A percentile compares a stretch with the other conserved stretches of the same genome.
Conservation (phyloP, 2,329 filamentous ascomycete species). For the Claviceps pazoutovae region DNA sequence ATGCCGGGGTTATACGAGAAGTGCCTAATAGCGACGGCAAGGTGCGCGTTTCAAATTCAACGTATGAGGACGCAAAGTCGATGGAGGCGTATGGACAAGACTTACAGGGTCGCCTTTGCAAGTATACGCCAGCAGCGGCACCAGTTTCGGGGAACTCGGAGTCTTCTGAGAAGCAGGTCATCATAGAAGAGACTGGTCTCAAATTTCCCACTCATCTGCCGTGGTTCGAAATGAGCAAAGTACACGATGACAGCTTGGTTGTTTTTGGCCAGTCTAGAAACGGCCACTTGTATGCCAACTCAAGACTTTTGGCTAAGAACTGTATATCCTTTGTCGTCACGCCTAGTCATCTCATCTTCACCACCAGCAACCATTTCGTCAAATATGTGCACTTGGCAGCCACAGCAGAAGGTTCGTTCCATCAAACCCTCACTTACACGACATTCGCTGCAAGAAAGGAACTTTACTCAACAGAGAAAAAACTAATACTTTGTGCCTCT, state of each 20-base stretch:
- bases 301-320: constrained; percentile 61
- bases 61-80: constrained; percentile 16
- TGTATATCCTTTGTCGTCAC: constrained; percentile 86
- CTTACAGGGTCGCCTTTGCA: constrained; percentile 29
- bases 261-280: constrained; percentile 56
- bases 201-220: constrained; percentile 35
- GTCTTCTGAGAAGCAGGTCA: neutral
- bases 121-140: constrained; percentile 17
- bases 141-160: constrained; percentile 6
- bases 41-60: constrained; percentile 17
- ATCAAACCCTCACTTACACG: no score
- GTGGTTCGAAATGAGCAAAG: constrained; percentile 35
- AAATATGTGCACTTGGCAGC: constrained; percentile 78
- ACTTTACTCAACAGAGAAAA: neutral
- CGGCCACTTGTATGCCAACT: constrained; percentile 68
- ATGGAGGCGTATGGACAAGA: constrained; percentile 31
- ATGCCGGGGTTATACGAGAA: constrained; percentile 6
- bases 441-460: neutral
- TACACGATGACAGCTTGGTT: constrained; percentile 25
- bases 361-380: constrained; percentile 79
- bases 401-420: constrained; percentile 42
- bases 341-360: constrained; percentile 72
- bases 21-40: constrained; percentile 9
- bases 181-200: constrained; percentile 19
- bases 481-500: neutral